Evolutionary conservation across 441 rosid genomes (phyloP), one percentile per base, ranked within the genome.

Genomic region (Hura crepitans): DNA sequence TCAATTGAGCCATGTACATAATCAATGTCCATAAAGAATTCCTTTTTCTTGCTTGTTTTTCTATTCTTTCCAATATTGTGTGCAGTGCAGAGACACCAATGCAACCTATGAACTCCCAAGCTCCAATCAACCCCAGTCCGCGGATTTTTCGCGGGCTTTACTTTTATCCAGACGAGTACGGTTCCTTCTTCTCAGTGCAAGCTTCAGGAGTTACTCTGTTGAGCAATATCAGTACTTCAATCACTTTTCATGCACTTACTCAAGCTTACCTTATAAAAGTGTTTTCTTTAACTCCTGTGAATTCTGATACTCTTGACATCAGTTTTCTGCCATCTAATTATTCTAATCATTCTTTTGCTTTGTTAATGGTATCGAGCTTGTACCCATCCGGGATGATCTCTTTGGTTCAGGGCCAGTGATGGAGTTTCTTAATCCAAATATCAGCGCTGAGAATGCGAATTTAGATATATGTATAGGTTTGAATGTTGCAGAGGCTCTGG

Each of bases 301-400:
- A 70, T 14, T 63, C 72, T 11, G 79, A 75, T 31, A 43, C 51
- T 46, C 75, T 91, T 35, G 75, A 69, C 14, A 27, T 89, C 72
- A 85, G 74, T 5, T 83, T 89, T 11, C 76, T 70, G 67, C 92
- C 95, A 12, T 81, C 81, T 6, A 73, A 76, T 17, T 70, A 77
- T 51, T 62, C 79, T 68, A 46, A 59, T 27, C 79, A 76, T 39
- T 57, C 83, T 31, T 90, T 81, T 55, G 93, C 86, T 15, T 88
- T 47, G 65, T 90, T 18, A 90, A 90, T 23, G 97, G 89, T n/a
- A 85, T 90, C 12, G 97, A 90, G 75, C 46, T 88, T 68, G 63
- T 85, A 37, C 81, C 77, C 6, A 75, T 78, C 37, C 88, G 83
- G 0, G 82, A 79, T 0, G 86, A 83, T 7, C 37, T 88, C 66